phyloP scores from a whole-genome alignment of 495 filamentous ascomycete genomes.

The Chaetomium fimeti region DNA sequence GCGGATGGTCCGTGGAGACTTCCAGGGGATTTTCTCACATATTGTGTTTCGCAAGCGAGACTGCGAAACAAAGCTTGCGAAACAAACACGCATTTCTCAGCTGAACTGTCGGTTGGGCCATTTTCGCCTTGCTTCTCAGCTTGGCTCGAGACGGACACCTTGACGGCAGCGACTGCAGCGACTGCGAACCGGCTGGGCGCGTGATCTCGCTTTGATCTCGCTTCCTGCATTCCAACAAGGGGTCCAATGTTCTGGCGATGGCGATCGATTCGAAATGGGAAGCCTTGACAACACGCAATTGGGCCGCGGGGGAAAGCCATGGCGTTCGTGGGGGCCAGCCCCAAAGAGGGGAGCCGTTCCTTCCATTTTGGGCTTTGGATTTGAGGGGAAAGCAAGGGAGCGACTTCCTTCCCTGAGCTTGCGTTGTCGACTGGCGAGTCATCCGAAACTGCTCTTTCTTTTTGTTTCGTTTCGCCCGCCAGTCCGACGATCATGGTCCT shows the following conservation, averaged over 20 bases:
- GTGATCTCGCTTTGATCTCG: constrained; percentile 5
- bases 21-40: too few relatives aligned
- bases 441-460: constrained; percentile 1
- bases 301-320: neutral
- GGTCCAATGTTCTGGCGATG: neutral
- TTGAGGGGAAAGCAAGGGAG: constrained; percentile 4
- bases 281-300: neutral
- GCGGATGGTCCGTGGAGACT: too few relatives aligned
- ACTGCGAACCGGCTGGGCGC: neutral
- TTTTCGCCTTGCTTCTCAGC: neutral
- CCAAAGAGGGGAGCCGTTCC: neutral
- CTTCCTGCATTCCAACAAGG: neutral
- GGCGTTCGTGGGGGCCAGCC: neutral
- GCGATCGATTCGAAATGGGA: neutral
- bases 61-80: too few relatives aligned
- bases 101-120: neutral
- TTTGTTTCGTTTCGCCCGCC: neutral
- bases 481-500: neutral
- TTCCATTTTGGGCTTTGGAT: neutral
- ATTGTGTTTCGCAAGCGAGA: too few relatives aligned
- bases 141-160: neutral
- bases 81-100: too few relatives aligned
- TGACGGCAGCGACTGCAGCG: neutral
- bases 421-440: neutral
- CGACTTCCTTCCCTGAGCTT: too few relatives aligned